phyloP scores from a whole-genome alignment of 768 basidiomycete genomes.

The Clitopilus hobsonii region DNA sequence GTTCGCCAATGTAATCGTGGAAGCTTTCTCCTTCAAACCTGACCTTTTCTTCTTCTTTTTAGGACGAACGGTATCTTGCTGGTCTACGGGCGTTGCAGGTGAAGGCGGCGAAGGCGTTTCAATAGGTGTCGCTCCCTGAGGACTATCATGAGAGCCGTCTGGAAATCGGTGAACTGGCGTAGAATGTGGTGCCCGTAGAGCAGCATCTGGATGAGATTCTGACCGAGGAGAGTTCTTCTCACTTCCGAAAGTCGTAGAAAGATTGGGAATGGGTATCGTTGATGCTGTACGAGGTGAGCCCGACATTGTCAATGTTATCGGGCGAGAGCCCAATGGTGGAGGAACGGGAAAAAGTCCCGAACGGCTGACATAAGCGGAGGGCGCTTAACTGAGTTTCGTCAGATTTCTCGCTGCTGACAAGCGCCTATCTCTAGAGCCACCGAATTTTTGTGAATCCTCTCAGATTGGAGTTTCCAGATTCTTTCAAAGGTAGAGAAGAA shows the following conservation, averaged over 20 bases:
- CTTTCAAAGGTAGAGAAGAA: too few relatives aligned
- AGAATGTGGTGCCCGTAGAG: background rate
- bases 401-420: too few relatives aligned
- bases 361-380: background rate
- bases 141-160: background rate
- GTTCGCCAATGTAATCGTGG: background rate
- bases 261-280: background rate
- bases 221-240: background rate
- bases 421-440: too few relatives aligned
- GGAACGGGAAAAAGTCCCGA: background rate
- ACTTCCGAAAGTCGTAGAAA: background rate
- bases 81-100: background rate
- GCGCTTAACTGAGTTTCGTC: background rate
- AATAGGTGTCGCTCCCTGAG: background rate
- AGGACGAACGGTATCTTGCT: background rate
- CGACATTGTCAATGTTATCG: background rate
- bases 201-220: background rate
- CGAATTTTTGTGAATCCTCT: too few relatives aligned
- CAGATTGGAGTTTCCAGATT: too few relatives aligned
- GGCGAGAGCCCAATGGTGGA: background rate
- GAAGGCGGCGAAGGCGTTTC: background rate
- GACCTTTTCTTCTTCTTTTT: slow-evolving; percentile 1
- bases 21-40: background rate
- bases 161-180: background rate
- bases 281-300: background rate